Conservation (phyloP, 2,329 filamentous ascomycete genomes). For the Rutstroemia sp. region DNA sequence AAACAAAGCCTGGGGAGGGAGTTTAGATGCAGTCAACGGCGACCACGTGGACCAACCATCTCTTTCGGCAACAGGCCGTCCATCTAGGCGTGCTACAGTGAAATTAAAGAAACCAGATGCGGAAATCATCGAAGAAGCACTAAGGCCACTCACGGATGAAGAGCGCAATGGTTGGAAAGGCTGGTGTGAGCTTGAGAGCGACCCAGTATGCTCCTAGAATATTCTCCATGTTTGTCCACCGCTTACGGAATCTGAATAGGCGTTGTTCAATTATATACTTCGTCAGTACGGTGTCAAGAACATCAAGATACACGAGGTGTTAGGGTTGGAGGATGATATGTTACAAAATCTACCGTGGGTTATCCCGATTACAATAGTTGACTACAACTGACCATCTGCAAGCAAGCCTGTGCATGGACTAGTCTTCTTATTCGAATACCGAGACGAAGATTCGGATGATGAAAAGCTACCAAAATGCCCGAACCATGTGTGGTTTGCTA, state of each 20-base stretch:
- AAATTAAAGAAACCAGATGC: not conserved
- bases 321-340: slow-evolving; percentile 60
- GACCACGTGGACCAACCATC: not conserved
- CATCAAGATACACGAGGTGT: slow-evolving; percentile 69
- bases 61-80: not conserved
- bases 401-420: slow-evolving; percentile 73
- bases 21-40: not conserved
- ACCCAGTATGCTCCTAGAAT: slow-evolving; percentile 51
- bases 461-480: slow-evolving; percentile 50
- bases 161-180: slow-evolving; percentile 59
- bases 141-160: slow-evolving; percentile 40
- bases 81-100: not conserved
- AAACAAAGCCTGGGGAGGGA: not conserved
- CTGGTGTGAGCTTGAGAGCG: slow-evolving; percentile 82
- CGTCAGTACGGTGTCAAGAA: slow-evolving; percentile 67
- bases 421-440: slow-evolving; percentile 80
- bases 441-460: slow-evolving; percentile 37
- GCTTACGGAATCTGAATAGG: slow-evolving; percentile 38
- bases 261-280: slow-evolving; percentile 80
- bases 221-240: not conserved
- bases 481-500: slow-evolving; percentile 81
- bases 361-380: slow-evolving; percentile 18
- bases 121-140: slow-evolving; percentile 16
- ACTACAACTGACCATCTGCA: slow-evolving; percentile 25
- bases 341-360: slow-evolving; percentile 54